Percentiles rank a stretch among this genome's conserved stretches.
These are phyloP conservation scores for Onygenales sp. DNA, from an alignment of 2,329 filamentous ascomycete species.

Conservation along the genomic window DNA sequence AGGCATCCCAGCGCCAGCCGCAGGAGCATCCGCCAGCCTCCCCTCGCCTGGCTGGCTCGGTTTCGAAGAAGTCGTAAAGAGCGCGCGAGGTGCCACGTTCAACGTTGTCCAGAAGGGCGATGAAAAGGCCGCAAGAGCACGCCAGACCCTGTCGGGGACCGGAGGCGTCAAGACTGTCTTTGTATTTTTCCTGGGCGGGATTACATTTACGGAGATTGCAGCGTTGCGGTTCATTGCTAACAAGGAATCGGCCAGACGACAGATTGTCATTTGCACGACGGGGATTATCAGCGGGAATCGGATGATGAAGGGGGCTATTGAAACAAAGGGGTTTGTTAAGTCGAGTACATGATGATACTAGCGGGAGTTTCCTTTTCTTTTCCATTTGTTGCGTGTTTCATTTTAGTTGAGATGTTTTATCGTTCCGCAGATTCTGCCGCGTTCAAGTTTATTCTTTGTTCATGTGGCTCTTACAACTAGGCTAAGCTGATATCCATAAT, in stretches of 20 bases:
- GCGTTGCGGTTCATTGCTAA: conserved; percentile 82
- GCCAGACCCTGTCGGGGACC: conserved; percentile 68
- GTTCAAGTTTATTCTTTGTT: no score
- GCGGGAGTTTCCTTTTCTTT: background rate
- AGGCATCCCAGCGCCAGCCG: conserved; percentile 46
- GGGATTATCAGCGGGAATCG: conserved; percentile 80
- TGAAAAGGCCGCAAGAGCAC: conserved; percentile 81
- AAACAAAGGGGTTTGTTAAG: conserved; percentile 50
- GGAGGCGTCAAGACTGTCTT: conserved; percentile 75
- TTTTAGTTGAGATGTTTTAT: background rate
- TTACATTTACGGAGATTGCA: conserved; percentile 93
- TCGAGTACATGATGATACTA: background rate
- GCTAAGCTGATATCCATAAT: no score
- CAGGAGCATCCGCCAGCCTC: conserved; percentile 42
- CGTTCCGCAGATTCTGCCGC: no score
- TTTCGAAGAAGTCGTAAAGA: conserved; percentile 85
- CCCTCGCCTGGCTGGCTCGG: conserved; percentile 78
- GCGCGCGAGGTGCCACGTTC: conserved; percentile 79
- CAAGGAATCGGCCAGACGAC: conserved; percentile 69
- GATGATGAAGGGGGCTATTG: conserved; percentile 78
- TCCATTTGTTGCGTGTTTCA: background rate
- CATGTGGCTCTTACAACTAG: no score
- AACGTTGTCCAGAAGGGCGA: conserved; percentile 87
- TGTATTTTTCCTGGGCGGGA: conserved; percentile 95
- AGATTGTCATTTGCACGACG: conserved; percentile 87